Percentiles rank a stretch among this genome's conserved stretches.
These are phyloP conservation scores for Saccharum officinarum DNA, from an alignment of 176 grass and related monocot genomes.

Conservation along the genomic window DNA sequence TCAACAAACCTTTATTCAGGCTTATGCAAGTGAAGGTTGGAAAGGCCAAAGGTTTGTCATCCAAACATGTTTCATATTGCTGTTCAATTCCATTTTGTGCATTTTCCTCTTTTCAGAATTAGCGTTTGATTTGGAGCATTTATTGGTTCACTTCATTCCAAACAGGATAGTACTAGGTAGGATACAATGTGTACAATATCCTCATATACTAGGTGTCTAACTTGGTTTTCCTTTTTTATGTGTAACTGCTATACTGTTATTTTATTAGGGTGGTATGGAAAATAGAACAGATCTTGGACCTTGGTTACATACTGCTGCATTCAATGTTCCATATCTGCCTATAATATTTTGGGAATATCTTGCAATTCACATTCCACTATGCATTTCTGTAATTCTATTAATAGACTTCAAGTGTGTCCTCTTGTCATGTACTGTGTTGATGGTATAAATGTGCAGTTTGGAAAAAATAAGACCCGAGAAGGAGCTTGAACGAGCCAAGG, in stretches of 20 bases:
- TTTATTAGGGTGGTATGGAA: background rate
- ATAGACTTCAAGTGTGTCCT: background rate
- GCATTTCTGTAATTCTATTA: slow-evolving; percentile 21
- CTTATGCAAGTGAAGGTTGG: slow-evolving; percentile 94
- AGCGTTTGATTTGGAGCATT: background rate
- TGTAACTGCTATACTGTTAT: background rate
- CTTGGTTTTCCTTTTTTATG: background rate
- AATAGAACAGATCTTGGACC: background rate
- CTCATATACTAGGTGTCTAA: background rate
- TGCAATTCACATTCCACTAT: slow-evolving; percentile 11
- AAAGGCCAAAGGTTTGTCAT: slow-evolving; percentile 92
- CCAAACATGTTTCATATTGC: slow-evolving; percentile 23
- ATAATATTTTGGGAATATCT: background rate
- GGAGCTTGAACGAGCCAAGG: slow-evolving; percentile 93
- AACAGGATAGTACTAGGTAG: background rate
- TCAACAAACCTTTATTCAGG: slow-evolving; percentile 91
- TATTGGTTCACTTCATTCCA: background rate
- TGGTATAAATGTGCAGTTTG: slow-evolving; percentile 57
- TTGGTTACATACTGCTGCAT: background rate
- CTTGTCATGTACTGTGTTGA: slow-evolving; percentile 21
- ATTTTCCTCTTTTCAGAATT: slow-evolving; percentile 5
- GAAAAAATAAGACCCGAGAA: slow-evolving; percentile 99
- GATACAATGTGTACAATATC: background rate
- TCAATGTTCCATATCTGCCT: background rate
- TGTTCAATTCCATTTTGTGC: slow-evolving; percentile 16